These are phyloP conservation scores for Pogostemon cablin DNA, from an alignment of 257 asterid genomes.

Conservation along the genomic window DNA sequence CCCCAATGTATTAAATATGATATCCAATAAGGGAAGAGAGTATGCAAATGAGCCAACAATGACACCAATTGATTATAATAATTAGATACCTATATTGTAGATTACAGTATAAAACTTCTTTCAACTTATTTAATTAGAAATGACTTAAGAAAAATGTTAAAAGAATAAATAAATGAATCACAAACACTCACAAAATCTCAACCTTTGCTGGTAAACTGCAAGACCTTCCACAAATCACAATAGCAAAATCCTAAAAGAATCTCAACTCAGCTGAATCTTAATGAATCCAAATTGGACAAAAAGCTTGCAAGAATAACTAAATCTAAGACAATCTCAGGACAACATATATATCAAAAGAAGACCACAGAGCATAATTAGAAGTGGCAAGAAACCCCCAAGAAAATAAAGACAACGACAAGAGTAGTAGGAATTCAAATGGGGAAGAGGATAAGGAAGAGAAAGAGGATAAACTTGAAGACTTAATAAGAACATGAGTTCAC, in stretches of 20 bases:
- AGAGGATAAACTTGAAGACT: slow-evolving; percentile 33
- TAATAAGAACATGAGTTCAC: no score
- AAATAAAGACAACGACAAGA: background rate
- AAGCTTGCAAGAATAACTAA: slow-evolving; percentile 14
- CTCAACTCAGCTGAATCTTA: slow-evolving; percentile 16
- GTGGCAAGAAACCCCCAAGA: slow-evolving; percentile 10
- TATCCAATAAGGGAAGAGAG: slow-evolving; percentile 20
- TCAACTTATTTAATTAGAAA: slow-evolving; percentile 1
- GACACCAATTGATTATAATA: slow-evolving; percentile 2
- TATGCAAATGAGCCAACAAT: slow-evolving; percentile 27
- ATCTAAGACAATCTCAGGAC: slow-evolving; percentile 13
- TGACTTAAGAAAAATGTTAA: slow-evolving; percentile 23
- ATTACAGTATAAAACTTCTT: slow-evolving; percentile 9
- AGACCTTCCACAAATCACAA: background rate
- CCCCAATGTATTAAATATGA: slow-evolving; percentile 17
- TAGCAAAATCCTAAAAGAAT: slow-evolving; percentile 1
- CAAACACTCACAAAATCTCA: slow-evolving; percentile 3
- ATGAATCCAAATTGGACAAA: slow-evolving; percentile 9
- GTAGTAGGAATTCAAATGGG: slow-evolving; percentile 18
- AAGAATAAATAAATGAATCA: background rate
- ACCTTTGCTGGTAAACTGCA: background rate
- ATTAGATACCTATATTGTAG: background rate
- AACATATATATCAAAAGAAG: slow-evolving; percentile 17
- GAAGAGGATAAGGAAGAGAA: slow-evolving; percentile 23
- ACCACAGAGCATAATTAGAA: background rate